phyloP scores from a whole-genome alignment of 495 filamentous ascomycete species.

The Talaromyces borbonicus region DNA sequence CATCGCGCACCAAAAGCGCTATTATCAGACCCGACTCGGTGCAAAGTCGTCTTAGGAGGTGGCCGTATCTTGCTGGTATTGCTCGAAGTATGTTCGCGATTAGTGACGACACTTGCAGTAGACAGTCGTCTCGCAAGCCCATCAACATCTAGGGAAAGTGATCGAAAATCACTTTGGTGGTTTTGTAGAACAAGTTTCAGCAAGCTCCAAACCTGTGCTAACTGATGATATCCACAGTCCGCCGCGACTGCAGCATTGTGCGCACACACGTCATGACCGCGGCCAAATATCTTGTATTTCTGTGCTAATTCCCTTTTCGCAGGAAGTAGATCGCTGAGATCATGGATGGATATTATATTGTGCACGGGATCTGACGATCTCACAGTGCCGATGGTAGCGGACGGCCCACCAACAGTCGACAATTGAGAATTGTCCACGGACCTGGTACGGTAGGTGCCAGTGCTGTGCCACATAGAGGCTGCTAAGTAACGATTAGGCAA shows the following conservation, averaged over 20 bases:
- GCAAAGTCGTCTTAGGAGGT: neutral
- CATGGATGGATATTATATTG: constrained; percentile 59
- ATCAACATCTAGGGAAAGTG: neutral
- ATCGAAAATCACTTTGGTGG: constrained; percentile 34
- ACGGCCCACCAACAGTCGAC: constrained; percentile 34
- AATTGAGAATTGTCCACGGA: constrained; percentile 47
- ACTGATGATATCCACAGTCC: constrained; percentile 59
- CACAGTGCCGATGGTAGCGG: constrained; percentile 12
- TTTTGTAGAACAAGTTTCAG: constrained; percentile 66
- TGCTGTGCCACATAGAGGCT: constrained; percentile 44
- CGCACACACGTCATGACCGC: constrained; percentile 64
- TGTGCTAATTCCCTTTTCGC: constrained; percentile 65
- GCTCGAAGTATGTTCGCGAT: neutral
- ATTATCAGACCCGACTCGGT: neutral
- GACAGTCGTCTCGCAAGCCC: neutral
- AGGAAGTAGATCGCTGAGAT: constrained; percentile 57
- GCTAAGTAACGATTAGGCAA: constrained; percentile 40
- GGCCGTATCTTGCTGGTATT: neutral
- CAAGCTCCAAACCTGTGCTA: constrained; percentile 79
- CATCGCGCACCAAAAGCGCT: constrained; percentile 50
- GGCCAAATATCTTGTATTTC: constrained; percentile 76
- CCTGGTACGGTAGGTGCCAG: constrained; percentile 34
- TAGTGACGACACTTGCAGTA: constrained; percentile 40
- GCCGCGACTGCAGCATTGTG: constrained; percentile 74
- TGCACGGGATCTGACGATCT: constrained; percentile 32